phyloP scores from a whole-genome alignment of 2,329 filamentous ascomycete species.

The Exophiala spinifera region DNA sequence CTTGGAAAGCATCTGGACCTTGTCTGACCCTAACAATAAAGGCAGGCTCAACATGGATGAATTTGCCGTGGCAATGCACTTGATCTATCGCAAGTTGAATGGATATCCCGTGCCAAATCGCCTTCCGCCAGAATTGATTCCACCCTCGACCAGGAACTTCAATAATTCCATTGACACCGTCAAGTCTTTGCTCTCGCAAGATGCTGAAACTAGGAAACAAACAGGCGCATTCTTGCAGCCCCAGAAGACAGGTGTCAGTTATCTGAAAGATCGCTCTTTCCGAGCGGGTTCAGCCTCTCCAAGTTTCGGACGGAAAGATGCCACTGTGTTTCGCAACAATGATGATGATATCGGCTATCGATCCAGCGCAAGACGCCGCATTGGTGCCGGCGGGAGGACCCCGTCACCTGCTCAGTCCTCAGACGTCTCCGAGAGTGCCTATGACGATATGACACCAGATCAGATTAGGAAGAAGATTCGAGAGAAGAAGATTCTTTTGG shows the following conservation, averaged over 20 bases:
- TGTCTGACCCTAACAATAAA: slow-evolving; percentile 90
- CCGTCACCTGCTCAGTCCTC: slow-evolving; percentile 78
- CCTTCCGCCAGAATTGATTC: slow-evolving; percentile 86
- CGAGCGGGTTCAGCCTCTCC: slow-evolving; percentile 59
- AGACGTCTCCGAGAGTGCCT: slow-evolving; percentile 58
- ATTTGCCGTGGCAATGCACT: slow-evolving; percentile 97
- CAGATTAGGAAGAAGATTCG: slow-evolving; percentile 88
- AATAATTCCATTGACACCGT: slow-evolving; percentile 90
- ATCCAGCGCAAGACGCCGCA: slow-evolving; percentile 84
- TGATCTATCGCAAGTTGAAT: slow-evolving; percentile 96
- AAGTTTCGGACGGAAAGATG: slow-evolving; percentile 74
- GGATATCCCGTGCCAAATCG: slow-evolving; percentile 87
- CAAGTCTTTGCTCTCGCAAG: slow-evolving; percentile 82
- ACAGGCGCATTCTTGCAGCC: slow-evolving; percentile 87
- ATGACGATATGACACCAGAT: slow-evolving; percentile 79
- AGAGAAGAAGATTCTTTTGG: slow-evolving; percentile 89
- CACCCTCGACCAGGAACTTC: slow-evolving; percentile 89
- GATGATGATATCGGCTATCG: slow-evolving; percentile 89
- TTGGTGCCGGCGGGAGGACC: slow-evolving; percentile 67
- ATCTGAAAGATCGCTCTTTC: slow-evolving; percentile 94
- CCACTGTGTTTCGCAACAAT: slow-evolving; percentile 94
- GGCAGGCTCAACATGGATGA: slow-evolving; percentile 93
- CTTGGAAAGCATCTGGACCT: slow-evolving; percentile 88
- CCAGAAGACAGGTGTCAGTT: slow-evolving; percentile 96
- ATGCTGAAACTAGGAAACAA: slow-evolving; percentile 84